phyloP scores from a whole-genome alignment of 768 basidiomycete species.

The Serendipita sp. region DNA sequence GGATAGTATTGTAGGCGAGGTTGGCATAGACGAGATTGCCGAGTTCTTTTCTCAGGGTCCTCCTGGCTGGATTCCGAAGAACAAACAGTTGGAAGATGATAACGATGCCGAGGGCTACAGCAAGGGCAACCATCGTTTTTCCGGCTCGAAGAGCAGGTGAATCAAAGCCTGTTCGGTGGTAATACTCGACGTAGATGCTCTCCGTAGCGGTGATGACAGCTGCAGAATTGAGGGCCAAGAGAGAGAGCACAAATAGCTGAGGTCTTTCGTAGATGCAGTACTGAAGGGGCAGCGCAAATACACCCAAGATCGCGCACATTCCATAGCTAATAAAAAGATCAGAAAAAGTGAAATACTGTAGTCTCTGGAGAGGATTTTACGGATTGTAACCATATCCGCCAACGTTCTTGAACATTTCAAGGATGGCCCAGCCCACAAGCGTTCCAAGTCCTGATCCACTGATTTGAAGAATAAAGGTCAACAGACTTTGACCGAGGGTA shows the following conservation, averaged over 20 bases:
- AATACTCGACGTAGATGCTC: constrained; percentile 16
- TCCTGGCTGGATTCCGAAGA: constrained; percentile 18
- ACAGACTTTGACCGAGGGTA: constrained; percentile 18
- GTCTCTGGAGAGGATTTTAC: constrained; percentile 7
- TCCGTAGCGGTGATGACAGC: constrained; percentile 15
- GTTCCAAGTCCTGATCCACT: constrained; percentile 16
- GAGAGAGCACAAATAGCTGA: constrained; percentile 12
- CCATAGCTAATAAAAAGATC: constrained; percentile 11
- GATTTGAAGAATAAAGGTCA: constrained; percentile 20
- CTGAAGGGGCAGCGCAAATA: constrained; percentile 13
- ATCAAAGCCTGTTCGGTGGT: constrained; percentile 15
- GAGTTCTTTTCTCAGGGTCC: constrained; percentile 15
- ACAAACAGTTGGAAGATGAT: constrained; percentile 18
- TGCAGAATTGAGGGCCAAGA: constrained; percentile 14
- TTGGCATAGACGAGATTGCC: constrained; percentile 13
- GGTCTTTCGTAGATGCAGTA: constrained; percentile 16
- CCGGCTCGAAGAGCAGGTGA: constrained; percentile 16
- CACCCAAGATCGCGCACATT: constrained; percentile 11
- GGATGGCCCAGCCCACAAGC: constrained; percentile 8
- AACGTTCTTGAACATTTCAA: constrained; percentile 19
- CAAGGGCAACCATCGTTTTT: constrained; percentile 16
- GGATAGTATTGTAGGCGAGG: constrained; percentile 14
- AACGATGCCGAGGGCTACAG: constrained; percentile 18
- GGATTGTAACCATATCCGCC: constrained; percentile 20
- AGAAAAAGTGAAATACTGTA: neutral